Evolutionary conservation across 345 rosid genomes (phyloP), one percentile per base, ranked within the genome.

Genomic region (Pugionium dolabratum): DNA sequence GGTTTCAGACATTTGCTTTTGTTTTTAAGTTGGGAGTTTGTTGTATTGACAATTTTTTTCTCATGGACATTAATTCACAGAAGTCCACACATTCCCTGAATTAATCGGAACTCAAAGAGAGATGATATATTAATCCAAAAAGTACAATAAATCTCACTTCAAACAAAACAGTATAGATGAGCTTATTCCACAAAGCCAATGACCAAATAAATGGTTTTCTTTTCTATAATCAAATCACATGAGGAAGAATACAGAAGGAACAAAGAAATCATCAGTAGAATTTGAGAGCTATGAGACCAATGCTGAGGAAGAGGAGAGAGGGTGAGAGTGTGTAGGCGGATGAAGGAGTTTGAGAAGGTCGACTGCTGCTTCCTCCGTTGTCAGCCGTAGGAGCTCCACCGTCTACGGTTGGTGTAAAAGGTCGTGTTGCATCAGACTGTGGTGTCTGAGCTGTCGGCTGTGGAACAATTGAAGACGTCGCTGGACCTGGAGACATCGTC

Each of bases 381-480:
- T 76, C 74, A 2, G 81, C 50, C 0, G 84, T 76, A 0, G 94
- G 94, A 37, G 73, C 64, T 31, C 34, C 81, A 7, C 77, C 35
- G 25, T 33, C 72, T 1, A 7, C 67, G 0, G 75, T 64, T 10
- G 95, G 93, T 72, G 86, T 80, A 60, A 79, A 62, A 48, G 90
- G 84, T 0, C 82, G 75, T 1, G 86, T 80, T 33, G 54, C 1
- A 62, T 72, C 77, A 7, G 89, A 71, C 73, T 70, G 86, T 7
- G 98, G 96, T 41, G 96, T 46, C 52, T 71, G 44, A 46, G 83
- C 71, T 31, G 80, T 78, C 0, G 95, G 81, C 71, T 80, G 79
- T 11, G 98, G 92, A 59, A 78, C 88, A 7, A 79, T 42, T 9
- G 88, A 66, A 71, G 74, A 80, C 68, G 79, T 37, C 2, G 89